Percentiles rank a stretch among this genome's conserved stretches.
Evolutionary conservation across 257 asterid genomes (phyloP).

Genomic region (Paulownia fortunei): DNA sequence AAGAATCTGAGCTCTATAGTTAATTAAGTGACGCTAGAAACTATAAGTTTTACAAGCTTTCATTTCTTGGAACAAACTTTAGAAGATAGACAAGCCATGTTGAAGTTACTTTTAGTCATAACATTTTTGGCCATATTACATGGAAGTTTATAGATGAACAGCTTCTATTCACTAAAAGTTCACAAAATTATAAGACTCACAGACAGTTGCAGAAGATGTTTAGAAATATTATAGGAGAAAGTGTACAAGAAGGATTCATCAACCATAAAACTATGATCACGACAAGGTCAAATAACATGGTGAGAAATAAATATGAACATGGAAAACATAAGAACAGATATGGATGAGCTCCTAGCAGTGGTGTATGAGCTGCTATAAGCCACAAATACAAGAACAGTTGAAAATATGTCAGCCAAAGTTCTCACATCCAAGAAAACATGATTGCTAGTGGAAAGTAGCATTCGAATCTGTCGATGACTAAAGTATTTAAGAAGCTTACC

Average conservation of each 20-base stretch:
- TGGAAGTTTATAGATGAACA: background rate
- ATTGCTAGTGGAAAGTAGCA: background rate
- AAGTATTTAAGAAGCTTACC: constrained; percentile 46
- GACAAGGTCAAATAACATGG: background rate
- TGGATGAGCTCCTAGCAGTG: background rate
- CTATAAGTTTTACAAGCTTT: too few species aligned
- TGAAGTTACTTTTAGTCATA: background rate
- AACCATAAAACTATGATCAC: too few species aligned
- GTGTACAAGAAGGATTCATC: background rate
- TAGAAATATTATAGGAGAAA: background rate
- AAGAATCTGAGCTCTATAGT: too few species aligned
- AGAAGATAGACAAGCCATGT: background rate
- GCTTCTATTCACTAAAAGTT: background rate
- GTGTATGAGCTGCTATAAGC: background rate
- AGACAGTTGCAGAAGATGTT: too few species aligned
- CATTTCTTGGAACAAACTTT: background rate
- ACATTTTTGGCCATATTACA: background rate
- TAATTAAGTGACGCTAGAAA: too few species aligned
- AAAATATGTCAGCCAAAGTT: background rate
- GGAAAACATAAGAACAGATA: background rate
- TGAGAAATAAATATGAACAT: background rate
- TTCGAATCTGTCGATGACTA: background rate
- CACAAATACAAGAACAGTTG: background rate
- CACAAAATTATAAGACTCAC: too few species aligned
- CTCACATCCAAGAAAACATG: background rate